Percentiles rank a stretch among this genome's conserved stretches.
Evolutionary conservation across 345 rosid genomes (phyloP).

Genomic region (Triadica sebifera): DNA sequence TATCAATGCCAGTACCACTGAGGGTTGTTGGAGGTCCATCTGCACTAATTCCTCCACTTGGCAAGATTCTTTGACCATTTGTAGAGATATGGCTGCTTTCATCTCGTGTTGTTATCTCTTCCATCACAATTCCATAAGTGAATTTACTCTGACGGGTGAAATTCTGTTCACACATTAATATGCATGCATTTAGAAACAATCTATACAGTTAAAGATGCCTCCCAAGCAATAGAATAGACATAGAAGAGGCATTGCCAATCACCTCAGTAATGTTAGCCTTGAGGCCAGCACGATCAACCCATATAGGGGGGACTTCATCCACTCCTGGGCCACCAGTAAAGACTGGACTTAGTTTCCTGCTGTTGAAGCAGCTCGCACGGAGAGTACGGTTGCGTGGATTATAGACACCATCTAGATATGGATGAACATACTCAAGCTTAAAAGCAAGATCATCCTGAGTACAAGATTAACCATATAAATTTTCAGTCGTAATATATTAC

Average conservation of each 20-base stretch:
- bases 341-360: constrained; percentile 94
- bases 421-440: constrained; percentile 97
- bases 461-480: constrained; percentile 13
- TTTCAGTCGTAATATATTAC: background rate
- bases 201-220: background rate
- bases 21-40: constrained; percentile 99
- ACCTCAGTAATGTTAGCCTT: constrained; percentile 98
- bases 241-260: constrained; percentile 18
- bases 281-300: constrained; percentile 97
- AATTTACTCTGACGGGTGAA: constrained; percentile 97
- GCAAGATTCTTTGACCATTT: constrained; percentile 85
- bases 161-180: constrained; percentile 50
- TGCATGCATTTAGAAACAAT: constrained; percentile 13
- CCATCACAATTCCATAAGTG: constrained; percentile 97
- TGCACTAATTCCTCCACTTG: constrained; percentile 96
- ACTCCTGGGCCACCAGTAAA: constrained; percentile 98
- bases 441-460: constrained; percentile 95
- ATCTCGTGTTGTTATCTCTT: constrained; percentile 96
- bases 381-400: constrained; percentile 83
- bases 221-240: constrained; percentile 1
- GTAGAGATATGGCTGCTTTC: constrained; percentile 91
- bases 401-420: constrained; percentile 83
- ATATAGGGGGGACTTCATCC: constrained; percentile 97
- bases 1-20: constrained; percentile 92
- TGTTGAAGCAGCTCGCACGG: constrained; percentile 86